Evolutionary conservation across 768 basidiomycete species (phyloP).

Genomic region (Suillus variegatus): DNA sequence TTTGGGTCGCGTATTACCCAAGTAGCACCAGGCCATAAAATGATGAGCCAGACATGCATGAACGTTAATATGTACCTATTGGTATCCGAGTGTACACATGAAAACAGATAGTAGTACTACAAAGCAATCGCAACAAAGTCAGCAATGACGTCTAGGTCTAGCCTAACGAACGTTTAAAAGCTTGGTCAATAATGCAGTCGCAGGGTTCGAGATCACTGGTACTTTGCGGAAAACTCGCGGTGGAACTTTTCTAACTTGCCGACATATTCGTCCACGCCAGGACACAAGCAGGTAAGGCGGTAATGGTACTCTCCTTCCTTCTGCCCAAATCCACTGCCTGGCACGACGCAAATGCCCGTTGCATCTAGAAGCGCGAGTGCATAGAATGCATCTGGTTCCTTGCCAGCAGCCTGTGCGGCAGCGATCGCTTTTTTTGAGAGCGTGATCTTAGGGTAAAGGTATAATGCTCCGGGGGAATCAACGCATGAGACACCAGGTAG

Average conservation of each 20-base stretch:
- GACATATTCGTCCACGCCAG: conserved; percentile 92
- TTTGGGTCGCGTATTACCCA: neutral
- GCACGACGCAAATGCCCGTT: conserved; percentile 93
- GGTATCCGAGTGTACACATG: neutral
- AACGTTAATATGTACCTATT: neutral
- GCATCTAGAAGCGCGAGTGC: conserved; percentile 79
- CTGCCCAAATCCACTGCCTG: conserved; percentile 95
- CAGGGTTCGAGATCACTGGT: conserved; percentile 21
- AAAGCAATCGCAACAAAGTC: neutral
- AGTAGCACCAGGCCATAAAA: neutral
- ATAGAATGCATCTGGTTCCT: conserved; percentile 89
- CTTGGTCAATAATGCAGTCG: neutral
- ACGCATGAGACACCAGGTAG: conserved; percentile 91
- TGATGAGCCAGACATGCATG: neutral
- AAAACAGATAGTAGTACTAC: neutral
- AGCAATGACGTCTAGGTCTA: neutral
- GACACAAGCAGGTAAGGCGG: conserved; percentile 91
- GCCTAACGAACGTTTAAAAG: neutral
- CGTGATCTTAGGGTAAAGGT: conserved; percentile 84
- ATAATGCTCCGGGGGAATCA: conserved; percentile 88
- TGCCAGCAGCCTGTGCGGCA: conserved; percentile 69
- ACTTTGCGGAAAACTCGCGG: conserved; percentile 55
- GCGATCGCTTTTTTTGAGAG: conserved; percentile 73
- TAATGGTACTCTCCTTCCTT: conserved; percentile 89
- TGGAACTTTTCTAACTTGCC: conserved; percentile 80